Conservation (phyloP, 352 stramenopile species). For the Phytophthora nicotianae region DNA sequence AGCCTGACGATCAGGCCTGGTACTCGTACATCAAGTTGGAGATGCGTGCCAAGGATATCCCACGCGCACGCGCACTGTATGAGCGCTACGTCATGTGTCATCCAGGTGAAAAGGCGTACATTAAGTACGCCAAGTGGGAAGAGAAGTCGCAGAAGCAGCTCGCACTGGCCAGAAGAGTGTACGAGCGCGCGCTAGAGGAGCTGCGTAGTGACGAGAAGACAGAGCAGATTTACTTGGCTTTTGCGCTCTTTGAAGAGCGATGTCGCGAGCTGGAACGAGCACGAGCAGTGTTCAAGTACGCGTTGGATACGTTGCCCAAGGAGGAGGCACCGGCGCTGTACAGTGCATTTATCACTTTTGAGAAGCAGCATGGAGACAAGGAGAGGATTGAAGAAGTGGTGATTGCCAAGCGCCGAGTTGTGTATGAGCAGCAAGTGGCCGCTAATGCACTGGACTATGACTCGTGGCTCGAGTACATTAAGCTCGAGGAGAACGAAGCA, state of each 20-base stretch:
- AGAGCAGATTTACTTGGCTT: conserved; percentile 92
- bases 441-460: conserved; percentile 96
- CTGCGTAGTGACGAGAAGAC: conserved; percentile 79
- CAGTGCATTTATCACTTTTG: conserved; percentile 96
- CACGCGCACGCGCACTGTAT: conserved; percentile 91
- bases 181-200: conserved; percentile 95
- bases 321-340: conserved; percentile 94
- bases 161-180: conserved; percentile 92
- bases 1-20: conserved; percentile 98
- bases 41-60: conserved; percentile 88
- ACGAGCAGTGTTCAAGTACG: conserved; percentile 89
- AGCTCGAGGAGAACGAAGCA: conserved; percentile 95
- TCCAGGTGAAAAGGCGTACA: conserved; percentile 90
- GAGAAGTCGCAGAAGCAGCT: conserved; percentile 94
- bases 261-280: conserved; percentile 93
- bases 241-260: conserved; percentile 98
- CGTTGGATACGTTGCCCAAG: conserved; percentile 79
- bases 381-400: conserved; percentile 97
- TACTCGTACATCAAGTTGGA: conserved; percentile 99
- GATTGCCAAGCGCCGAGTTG: conserved; percentile 92
- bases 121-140: conserved; percentile 99
- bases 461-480: conserved; percentile 99
- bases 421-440: conserved; percentile 95
- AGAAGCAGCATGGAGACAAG: conserved; percentile 98
- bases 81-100: conserved; percentile 94